Evolutionary conservation across 768 basidiomycete species (phyloP).

Genomic region (Agaricus sinodeliciosus): DNA sequence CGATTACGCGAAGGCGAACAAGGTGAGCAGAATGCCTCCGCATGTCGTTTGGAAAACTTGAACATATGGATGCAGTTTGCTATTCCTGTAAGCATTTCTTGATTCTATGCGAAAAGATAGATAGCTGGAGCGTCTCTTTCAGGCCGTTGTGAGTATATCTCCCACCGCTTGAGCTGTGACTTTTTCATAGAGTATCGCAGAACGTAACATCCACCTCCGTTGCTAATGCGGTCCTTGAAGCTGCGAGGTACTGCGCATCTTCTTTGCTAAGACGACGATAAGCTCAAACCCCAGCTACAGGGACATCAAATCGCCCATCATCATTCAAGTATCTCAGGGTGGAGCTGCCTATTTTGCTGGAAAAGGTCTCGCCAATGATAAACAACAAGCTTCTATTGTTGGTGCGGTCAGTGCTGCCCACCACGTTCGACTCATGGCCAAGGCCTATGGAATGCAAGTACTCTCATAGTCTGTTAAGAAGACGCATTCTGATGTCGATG

Average conservation of each 20-base stretch:
- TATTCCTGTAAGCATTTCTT: slow-evolving; percentile 60
- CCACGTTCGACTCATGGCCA: slow-evolving; percentile 84
- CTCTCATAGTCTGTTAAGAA: not conserved
- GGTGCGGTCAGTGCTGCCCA: slow-evolving; percentile 91
- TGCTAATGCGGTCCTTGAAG: slow-evolving; percentile 92
- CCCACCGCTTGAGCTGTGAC: slow-evolving; percentile 10
- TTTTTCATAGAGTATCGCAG: slow-evolving; percentile 29
- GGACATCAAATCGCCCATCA: slow-evolving; percentile 96
- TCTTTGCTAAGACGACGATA: not conserved
- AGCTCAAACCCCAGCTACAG: slow-evolving; percentile 29
- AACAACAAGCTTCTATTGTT: slow-evolving; percentile 91
- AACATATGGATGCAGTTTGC: slow-evolving; percentile 50
- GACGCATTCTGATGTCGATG: slow-evolving; percentile 5
- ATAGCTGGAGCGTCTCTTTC: slow-evolving; percentile 11
- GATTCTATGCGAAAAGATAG: not conserved
- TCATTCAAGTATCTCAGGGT: slow-evolving; percentile 96
- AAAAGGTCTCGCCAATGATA: slow-evolving; percentile 91
- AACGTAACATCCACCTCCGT: slow-evolving; percentile 96
- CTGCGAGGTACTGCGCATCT: slow-evolving; percentile 60
- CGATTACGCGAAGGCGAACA: slow-evolving; percentile 83
- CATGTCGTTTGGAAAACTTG: not conserved
- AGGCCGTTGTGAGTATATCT: slow-evolving; percentile 67
- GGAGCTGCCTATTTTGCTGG: slow-evolving; percentile 95
- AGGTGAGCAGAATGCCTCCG: slow-evolving; percentile 41
- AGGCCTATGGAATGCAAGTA: slow-evolving; percentile 87